phyloP scores from a whole-genome alignment of 2,329 filamentous ascomycete species.

The Botryotinia narcissicola region DNA sequence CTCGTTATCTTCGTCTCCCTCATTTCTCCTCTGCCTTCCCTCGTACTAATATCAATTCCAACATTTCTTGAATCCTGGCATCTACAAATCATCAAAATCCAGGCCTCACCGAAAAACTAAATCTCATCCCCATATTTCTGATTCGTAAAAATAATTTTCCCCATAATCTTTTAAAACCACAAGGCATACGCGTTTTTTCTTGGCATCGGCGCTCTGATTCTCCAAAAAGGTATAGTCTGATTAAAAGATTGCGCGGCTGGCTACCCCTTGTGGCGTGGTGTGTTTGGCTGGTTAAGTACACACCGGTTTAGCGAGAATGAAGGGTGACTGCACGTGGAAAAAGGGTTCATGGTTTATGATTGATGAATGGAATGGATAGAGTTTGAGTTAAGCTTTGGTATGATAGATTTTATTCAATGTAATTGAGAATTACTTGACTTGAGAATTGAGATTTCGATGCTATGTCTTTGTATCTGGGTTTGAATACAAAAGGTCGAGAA shows the following conservation, averaged over 20 bases:
- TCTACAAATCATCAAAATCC: neutral
- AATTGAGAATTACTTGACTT: neutral
- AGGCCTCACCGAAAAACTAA: neutral
- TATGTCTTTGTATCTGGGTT: neutral
- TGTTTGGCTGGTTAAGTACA: constrained; percentile 1
- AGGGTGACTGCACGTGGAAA: neutral
- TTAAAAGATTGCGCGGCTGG: constrained; percentile 2
- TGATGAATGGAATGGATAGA: neutral
- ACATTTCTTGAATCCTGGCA: neutral
- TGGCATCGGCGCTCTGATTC: neutral
- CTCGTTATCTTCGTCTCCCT: neutral
- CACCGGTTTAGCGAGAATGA: neutral
- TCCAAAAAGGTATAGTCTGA: neutral
- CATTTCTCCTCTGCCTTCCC: neutral
- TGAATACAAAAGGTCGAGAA: neutral
- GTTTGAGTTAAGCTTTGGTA: neutral
- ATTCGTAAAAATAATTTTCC: neutral
- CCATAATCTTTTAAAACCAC: neutral
- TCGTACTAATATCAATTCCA: neutral
- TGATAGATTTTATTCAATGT: neutral
- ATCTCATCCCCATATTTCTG: neutral
- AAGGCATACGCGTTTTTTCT: constrained; percentile 5
- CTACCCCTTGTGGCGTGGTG: constrained; percentile 7
- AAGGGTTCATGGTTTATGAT: neutral
- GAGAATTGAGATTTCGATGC: neutral